Evolutionary conservation across 2,329 filamentous ascomycete species (phyloP), one percentile per base, ranked within the genome.

Genomic region (Aspergillus novoparasiticus): DNA sequence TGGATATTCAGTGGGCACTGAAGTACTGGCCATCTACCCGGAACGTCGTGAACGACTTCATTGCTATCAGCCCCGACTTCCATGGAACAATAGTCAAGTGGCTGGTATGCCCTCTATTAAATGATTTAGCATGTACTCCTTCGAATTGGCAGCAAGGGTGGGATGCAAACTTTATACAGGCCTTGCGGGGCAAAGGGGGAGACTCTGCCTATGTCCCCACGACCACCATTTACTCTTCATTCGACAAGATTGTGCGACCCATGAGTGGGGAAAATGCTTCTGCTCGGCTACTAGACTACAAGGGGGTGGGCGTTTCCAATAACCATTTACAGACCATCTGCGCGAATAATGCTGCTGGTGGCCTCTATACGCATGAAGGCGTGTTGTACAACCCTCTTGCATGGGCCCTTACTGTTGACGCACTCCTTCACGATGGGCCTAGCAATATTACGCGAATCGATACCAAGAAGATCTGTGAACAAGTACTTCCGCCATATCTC

Each of bases 1-100:
- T 87, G 2, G 76, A 84, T 62, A 76, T 81, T 0, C 86, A 88
- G 70, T 87, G 85, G 86, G 84, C 82, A 0, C 75, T 85, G 65
- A 86, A 86, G 66, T 87, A 85, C 76, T 87, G 83, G 82, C 84
- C 84, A 0, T 84, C 81, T 1, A 84, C 82, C 1, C 79, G 81
- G 4, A 66, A 64, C 2, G 73, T 76, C 0, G 78, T 83, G 2
- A 77, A 76, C n/a, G 81, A 87, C 69, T 81, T 85, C 70, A 77
- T 88, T 46, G 79, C 82, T 51, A 77, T 87, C 54, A 82, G 80
- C 11, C 79, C 84, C 1, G 85, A 86, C 67, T 87, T 85, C 68
- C 79, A 81, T 59, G 84, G 84, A 53, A 84, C 83, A 0, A 57
- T 77, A 1, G 60, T 80, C 1, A 79, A 77, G 21, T 74, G 79